These are phyloP conservation scores for Botrytis squamosa DNA, from an alignment of 2,329 filamentous ascomycete species.

Conservation along the genomic window DNA sequence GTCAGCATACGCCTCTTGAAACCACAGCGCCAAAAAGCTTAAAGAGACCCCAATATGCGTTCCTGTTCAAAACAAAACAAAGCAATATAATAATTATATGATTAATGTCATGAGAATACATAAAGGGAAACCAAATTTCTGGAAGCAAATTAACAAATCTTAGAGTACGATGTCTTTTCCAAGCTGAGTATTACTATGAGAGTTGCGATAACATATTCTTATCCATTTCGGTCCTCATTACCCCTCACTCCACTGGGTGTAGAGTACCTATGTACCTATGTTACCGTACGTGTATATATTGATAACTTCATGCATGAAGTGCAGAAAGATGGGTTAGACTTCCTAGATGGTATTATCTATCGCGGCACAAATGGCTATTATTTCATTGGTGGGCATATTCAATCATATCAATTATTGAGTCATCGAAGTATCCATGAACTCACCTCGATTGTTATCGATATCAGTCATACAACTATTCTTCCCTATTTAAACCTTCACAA, in stretches of 20 bases:
- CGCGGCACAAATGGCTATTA: neutral
- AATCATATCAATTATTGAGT: slow-evolving; percentile 5
- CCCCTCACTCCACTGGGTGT: neutral
- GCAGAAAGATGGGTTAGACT: neutral
- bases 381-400: neutral
- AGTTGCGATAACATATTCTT: neutral
- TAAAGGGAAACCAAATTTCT: neutral
- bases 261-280: neutral
- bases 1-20: neutral
- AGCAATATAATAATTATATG: neutral
- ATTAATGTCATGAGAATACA: neutral
- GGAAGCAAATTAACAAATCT: neutral
- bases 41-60: neutral
- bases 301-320: neutral
- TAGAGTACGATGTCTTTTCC: too few relatives aligned
- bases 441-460: neutral
- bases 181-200: too few relatives aligned
- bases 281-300: too few relatives aligned
- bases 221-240: neutral
- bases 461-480: neutral
- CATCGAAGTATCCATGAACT: neutral
- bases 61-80: neutral
- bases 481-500: neutral
- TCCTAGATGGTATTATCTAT: neutral
- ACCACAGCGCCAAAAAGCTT: too few relatives aligned